Percentiles rank a stretch among this genome's conserved stretches.
phyloP scores from a whole-genome alignment of 1,284 basidiomycete genomes.

The Papiliotrema terrestris region DNA sequence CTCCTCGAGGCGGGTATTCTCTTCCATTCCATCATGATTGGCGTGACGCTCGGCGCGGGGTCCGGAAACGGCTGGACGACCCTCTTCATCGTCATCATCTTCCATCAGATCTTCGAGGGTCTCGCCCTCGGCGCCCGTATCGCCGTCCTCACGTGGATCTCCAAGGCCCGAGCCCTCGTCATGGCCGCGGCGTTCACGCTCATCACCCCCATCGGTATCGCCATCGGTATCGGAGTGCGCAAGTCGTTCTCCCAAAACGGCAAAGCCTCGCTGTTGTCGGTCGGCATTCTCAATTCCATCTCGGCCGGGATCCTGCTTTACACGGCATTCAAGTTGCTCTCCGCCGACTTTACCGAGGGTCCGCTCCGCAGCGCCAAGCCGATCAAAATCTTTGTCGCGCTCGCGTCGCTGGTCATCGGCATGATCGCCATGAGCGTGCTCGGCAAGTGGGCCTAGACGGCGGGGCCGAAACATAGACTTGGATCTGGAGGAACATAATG shows the following conservation, averaged over 20 bases:
- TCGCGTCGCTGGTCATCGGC: conserved; percentile 26
- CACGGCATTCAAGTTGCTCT: conserved; percentile 34
- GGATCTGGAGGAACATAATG: neutral
- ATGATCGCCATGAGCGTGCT: conserved; percentile 44
- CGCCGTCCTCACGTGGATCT: conserved; percentile 18
- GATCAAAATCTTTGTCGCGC: conserved; percentile 19
- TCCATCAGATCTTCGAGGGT: conserved; percentile 39
- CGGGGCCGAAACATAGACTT: neutral
- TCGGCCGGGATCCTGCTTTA: conserved; percentile 40
- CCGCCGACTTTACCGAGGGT: conserved; percentile 27
- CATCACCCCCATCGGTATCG: conserved; percentile 28
- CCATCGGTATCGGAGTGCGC: conserved; percentile 32
- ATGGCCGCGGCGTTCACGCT: conserved; percentile 24
- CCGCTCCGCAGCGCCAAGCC: conserved; percentile 16
- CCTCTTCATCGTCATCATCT: conserved; percentile 19
- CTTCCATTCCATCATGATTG: conserved; percentile 42
- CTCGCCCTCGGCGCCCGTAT: conserved; percentile 30
- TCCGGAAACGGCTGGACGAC: conserved; percentile 20
- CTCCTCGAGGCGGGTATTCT: conserved; percentile 51
- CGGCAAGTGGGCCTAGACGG: conserved; percentile 43
- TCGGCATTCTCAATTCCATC: conserved; percentile 38
- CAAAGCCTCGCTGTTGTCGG: conserved; percentile 28
- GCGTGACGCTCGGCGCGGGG: conserved; percentile 23
- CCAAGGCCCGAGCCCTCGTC: conserved; percentile 12
- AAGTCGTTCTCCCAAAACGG: conserved; percentile 35